Evolutionary conservation across 2,329 filamentous ascomycete species (phyloP).

Genomic region (Claviceps spartinae): DNA sequence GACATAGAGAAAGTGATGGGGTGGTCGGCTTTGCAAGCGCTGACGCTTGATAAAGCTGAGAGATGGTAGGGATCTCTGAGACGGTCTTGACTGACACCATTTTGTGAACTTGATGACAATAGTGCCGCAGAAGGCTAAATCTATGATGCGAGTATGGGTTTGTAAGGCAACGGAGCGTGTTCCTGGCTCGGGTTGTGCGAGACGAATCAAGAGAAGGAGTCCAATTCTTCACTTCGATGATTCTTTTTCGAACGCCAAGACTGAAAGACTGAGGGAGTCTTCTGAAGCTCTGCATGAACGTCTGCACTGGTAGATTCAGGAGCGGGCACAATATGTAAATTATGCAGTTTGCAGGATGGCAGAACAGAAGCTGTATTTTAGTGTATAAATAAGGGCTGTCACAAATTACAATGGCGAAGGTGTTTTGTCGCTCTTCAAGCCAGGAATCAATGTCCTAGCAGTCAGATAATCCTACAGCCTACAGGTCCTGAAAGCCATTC

Average conservation of each 20-base stretch:
- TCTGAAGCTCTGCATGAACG: neutral
- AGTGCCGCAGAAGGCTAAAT: neutral
- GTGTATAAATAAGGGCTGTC: neutral
- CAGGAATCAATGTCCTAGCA: too few species aligned
- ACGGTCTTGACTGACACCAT: conserved; percentile 20
- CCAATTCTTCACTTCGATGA: neutral
- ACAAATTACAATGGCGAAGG: neutral
- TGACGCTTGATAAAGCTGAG: conserved; percentile 44
- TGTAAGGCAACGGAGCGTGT: neutral
- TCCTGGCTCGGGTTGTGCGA: neutral
- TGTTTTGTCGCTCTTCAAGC: neutral
- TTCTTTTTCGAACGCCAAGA: neutral
- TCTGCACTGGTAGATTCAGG: neutral
- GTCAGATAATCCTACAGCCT: too few species aligned
- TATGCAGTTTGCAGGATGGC: neutral
- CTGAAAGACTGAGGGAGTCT: too few species aligned
- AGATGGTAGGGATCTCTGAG: conserved; percentile 47
- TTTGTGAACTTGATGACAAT: neutral
- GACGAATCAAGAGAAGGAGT: neutral
- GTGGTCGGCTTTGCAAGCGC: conserved; percentile 21
- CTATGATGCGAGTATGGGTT: neutral
- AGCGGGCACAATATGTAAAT: neutral
- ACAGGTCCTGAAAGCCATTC: too few species aligned
- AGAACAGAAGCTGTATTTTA: neutral
- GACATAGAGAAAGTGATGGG: conserved; percentile 6